These are phyloP conservation scores for Didymella segeticola DNA, from an alignment of 2,329 filamentous ascomycete genomes.

Conservation along the genomic window DNA sequence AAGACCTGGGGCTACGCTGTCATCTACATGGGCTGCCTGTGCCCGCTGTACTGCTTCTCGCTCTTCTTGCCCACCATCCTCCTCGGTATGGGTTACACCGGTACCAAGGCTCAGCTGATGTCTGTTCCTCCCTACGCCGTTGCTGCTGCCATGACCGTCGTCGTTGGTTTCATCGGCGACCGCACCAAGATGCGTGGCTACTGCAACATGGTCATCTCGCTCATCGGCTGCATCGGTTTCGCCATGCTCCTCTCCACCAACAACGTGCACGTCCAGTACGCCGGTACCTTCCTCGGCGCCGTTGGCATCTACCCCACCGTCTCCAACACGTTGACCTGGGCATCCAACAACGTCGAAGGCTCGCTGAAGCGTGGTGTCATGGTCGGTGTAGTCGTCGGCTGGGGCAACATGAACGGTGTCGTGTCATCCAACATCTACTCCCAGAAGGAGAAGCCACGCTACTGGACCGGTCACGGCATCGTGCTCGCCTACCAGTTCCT, in stretches of 20 bases:
- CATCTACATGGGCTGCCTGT: conserved; percentile 68
- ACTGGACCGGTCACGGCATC: conserved; percentile 74
- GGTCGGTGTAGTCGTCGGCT: conserved; percentile 84
- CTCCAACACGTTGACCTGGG: conserved; percentile 86
- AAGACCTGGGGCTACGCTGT: conserved; percentile 61
- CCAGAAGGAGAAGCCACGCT: conserved; percentile 66
- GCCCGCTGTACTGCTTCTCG: conserved; percentile 48
- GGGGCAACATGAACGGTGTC: conserved; percentile 91
- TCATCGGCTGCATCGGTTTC: conserved; percentile 80
- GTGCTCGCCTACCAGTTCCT: conserved; percentile 76
- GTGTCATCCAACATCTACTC: conserved; percentile 83
- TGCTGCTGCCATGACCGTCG: conserved; percentile 72
- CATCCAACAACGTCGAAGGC: conserved; percentile 89
- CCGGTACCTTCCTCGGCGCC: conserved; percentile 82
- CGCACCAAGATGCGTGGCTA: conserved; percentile 74
- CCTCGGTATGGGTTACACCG: conserved; percentile 58
- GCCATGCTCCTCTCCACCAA: conserved; percentile 75
- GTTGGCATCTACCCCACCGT: conserved; percentile 89
- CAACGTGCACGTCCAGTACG: conserved; percentile 75
- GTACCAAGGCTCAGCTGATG: conserved; percentile 72
- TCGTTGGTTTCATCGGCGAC: conserved; percentile 78
- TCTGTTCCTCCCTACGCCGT: conserved; percentile 78
- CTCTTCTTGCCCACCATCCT: conserved; percentile 58
- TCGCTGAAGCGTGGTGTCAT: conserved; percentile 92
- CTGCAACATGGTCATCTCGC: conserved; percentile 76